Conservation (phyloP, 148 eudicot species). For the Cornus florida region DNA sequence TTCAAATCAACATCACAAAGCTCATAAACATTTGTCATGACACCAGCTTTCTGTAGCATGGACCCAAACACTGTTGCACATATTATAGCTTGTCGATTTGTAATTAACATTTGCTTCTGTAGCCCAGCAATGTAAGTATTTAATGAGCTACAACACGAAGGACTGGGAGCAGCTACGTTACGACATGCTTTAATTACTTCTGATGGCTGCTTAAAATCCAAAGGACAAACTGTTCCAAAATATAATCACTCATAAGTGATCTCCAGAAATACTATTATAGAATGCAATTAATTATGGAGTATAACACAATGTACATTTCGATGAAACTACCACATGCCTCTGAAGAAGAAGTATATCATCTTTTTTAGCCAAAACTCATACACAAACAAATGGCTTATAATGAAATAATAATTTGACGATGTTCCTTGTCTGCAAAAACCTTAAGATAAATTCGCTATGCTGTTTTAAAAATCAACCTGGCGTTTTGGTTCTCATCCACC, state of each 20-base stretch:
- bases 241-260: not conserved
- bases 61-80: conserved; percentile 82
- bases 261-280: not conserved
- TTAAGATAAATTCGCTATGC: not conserved
- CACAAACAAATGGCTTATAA: not conserved
- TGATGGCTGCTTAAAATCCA: conserved; percentile 63
- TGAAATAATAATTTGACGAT: not conserved
- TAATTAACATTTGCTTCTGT: conserved; percentile 84
- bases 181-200: conserved; percentile 83
- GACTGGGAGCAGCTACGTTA: conserved; percentile 81
- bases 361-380: not conserved
- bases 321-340: not conserved
- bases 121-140: conserved; percentile 68
- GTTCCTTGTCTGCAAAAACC: not conserved
- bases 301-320: not conserved
- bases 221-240: conserved; percentile 70
- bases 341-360: not conserved
- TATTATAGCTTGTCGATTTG: conserved; percentile 87
- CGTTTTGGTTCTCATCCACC: too few relatives aligned
- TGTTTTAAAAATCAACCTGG: too few relatives aligned
- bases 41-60: conserved; percentile 81
- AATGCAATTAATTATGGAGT: too few relatives aligned
- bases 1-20: conserved; percentile 95
- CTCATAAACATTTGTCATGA: conserved; percentile 78
- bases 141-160: conserved; percentile 88